Evolutionary conservation across 2,329 filamentous ascomycete species (phyloP).

Genomic region (Ophiostoma perfectum): DNA sequence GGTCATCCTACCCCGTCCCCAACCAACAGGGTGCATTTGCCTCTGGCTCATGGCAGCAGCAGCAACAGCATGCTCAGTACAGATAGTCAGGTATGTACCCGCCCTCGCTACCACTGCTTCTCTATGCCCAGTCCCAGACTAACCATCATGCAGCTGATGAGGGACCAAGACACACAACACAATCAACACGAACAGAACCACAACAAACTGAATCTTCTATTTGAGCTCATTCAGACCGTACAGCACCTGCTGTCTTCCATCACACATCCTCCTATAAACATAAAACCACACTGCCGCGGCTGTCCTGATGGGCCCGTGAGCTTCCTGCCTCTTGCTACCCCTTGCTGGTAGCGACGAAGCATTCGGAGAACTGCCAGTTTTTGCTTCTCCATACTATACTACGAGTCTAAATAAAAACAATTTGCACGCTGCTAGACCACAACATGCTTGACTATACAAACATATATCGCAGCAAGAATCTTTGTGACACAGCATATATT

Average conservation of each 20-base stretch:
- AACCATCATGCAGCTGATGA: no score
- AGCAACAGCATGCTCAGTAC: neutral
- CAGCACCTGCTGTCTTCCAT: neutral
- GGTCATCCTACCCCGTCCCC: neutral
- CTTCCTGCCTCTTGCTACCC: neutral
- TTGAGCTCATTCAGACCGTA: neutral
- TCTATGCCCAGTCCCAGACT: no score
- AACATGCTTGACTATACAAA: neutral
- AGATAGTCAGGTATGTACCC: neutral
- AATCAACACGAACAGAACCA: no score
- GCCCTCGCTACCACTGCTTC: neutral
- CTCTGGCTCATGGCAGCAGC: neutral
- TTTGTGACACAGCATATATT: neutral
- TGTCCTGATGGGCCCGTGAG: neutral
- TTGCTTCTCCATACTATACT: no score
- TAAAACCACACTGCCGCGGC: neutral
- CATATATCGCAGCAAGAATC: neutral
- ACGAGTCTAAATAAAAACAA: no score
- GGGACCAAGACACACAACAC: no score
- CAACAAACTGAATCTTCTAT: neutral
- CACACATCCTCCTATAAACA: neutral
- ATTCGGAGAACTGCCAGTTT: no score
- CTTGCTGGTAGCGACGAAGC: neutral
- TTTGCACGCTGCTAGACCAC: no score
- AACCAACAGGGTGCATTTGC: constrained; percentile 3